Conservation (phyloP, 306 rosid genomes). For the Quercus robur region DNA sequence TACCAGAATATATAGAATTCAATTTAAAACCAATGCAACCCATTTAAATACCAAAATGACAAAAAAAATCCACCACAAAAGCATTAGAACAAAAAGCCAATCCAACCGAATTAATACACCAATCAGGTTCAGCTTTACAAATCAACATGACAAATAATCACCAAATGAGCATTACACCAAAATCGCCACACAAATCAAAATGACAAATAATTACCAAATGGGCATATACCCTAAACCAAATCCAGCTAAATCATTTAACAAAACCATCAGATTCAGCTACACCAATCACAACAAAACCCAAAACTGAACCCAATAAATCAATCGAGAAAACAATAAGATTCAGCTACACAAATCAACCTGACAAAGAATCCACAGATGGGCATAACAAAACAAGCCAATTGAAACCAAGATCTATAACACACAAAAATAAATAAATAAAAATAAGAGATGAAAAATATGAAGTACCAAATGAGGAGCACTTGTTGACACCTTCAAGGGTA, state of each 20-base stretch:
- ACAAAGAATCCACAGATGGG: slow-evolving; percentile 4
- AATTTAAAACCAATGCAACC: neutral
- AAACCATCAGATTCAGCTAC: neutral
- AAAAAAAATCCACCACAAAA: neutral
- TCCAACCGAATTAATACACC: neutral
- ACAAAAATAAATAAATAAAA: neutral
- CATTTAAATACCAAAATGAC: neutral
- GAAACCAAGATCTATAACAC: slow-evolving; percentile 45
- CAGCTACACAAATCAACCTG: slow-evolving; percentile 3
- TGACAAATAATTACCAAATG: neutral
- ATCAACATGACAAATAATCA: neutral
- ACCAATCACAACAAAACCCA: neutral
- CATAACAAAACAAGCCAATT: neutral
- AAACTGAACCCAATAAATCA: neutral
- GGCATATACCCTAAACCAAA: neutral
- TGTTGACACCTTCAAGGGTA: slow-evolving; percentile 99
- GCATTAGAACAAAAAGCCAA: neutral
- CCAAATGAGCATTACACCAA: neutral
- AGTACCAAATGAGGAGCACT: slow-evolving; percentile 98
- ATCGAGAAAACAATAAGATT: slow-evolving; percentile 1
- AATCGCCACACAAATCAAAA: neutral
- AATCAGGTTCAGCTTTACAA: neutral
- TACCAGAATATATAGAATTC: neutral
- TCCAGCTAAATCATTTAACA: neutral
- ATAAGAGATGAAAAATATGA: neutral